Base-by-base conservation (phyloP, 2,329 filamentous ascomycete genomes). In the Ascomycota sp. region DNA sequence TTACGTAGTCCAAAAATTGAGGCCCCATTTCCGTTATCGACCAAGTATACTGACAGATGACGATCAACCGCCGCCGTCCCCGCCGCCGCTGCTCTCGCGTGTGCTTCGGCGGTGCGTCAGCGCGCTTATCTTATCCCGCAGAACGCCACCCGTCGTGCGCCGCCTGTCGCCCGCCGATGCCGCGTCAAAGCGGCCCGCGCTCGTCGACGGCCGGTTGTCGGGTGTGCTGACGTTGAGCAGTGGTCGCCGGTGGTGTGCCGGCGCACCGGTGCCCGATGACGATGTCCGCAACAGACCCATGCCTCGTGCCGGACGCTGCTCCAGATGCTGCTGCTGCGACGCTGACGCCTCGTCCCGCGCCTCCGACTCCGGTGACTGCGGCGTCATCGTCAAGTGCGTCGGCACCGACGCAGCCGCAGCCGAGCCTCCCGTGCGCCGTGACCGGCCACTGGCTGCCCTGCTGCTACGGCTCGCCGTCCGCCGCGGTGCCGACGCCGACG, bases 391-490 rank as follows among this genome's bases (percentile, higher is more conserved):
- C 15, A 59, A 40, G 27, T 53, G 57, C n/a, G 50, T 42, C 4
- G 58, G 57, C 9, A 27, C 15, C 17, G 3, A 57, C 40, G 19
- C 42, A 39, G 9, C 44, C 41, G 3, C 38, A 38, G 5, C 37
- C 39, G n/a, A n/a, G 7, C 42, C 45, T 17, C 50, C 45, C 5
- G 48, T 51, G 26, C 43, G 44, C 34, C 55, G 51, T 0, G 63
- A 67, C 15, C 50, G 52, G 20, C 50, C 47, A 35, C 57, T 63
- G 8, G 61, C 57, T 11, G 63, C 45, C 40, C 65, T 69, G 31
- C 64, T 67, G 43, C 62, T 62, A 29, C 63, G 54, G 39, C 65
- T 69, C 13, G 50, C 45, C 25, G 13, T 17, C 12, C 25, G 13
- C 4, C 25, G 3, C 7, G 5, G 17, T 9, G 8, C 19, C 8